A percentile compares a stretch with the other conserved stretches of the same genome.
Conservation (phyloP, 108 stramenopile species). For the Skeletonema marinoi region DNA sequence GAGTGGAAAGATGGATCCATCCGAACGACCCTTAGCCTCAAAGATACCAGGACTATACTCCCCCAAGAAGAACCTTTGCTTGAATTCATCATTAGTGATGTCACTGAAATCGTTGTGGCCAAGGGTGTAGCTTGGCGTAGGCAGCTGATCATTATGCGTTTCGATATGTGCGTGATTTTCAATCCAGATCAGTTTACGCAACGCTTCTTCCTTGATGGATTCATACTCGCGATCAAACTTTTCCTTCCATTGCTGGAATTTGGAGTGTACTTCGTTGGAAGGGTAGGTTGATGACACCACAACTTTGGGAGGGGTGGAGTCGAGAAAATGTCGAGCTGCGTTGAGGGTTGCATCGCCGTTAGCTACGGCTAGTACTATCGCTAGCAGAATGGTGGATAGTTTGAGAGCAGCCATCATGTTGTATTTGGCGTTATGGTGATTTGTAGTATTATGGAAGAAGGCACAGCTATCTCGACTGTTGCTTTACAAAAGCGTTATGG, state of each 20-base stretch:
- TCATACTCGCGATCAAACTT: slow-evolving; percentile 13
- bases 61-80: slow-evolving; percentile 61
- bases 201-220: slow-evolving; percentile 13
- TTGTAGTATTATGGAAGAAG: too few relatives aligned
- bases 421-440: too few relatives aligned
- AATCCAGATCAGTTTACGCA: slow-evolving; percentile 33
- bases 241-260: slow-evolving; percentile 23
- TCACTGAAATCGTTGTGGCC: slow-evolving; percentile 93
- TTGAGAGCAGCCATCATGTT: background rate
- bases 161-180: slow-evolving; percentile 26
- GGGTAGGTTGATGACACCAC: slow-evolving; percentile 21
- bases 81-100: slow-evolving; percentile 88
- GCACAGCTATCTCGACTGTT: too few relatives aligned
- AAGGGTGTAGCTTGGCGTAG: slow-evolving; percentile 54
- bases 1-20: background rate
- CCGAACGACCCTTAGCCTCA: background rate
- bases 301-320: slow-evolving; percentile 1
- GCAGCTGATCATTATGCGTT: background rate
- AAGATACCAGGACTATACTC: slow-evolving; percentile 48
- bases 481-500: too few relatives aligned
- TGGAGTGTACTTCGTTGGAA: slow-evolving; percentile 4
- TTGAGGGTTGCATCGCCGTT: background rate
- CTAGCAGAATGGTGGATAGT: background rate
- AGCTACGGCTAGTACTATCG: background rate
- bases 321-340: background rate